Evolutionary conservation across 1,284 basidiomycete genomes (phyloP).

Genomic region (Peniophora sp.): DNA sequence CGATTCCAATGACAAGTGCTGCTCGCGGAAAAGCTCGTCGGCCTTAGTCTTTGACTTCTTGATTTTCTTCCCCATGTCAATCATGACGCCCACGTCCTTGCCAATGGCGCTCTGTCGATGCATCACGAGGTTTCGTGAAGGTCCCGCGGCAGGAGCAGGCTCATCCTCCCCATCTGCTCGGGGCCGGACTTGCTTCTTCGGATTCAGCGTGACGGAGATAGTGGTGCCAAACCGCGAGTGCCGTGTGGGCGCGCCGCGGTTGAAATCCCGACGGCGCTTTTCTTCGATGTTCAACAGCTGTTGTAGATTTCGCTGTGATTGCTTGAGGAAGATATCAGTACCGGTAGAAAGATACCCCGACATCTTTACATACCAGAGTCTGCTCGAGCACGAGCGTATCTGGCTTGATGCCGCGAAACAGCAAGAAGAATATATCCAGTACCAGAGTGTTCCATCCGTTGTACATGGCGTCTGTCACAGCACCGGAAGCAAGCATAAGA

Average conservation of each 20-base stretch:
- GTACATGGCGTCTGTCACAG: slow-evolving; percentile 63
- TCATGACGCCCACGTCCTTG: slow-evolving; percentile 63
- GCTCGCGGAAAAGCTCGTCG: slow-evolving; percentile 66
- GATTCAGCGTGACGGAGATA: slow-evolving; percentile 65
- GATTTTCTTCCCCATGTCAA: slow-evolving; percentile 72
- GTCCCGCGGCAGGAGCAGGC: slow-evolving; percentile 19
- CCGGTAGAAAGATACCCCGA: slow-evolving; percentile 2
- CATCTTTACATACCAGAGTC: slow-evolving; percentile 42
- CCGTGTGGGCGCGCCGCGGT: slow-evolving; percentile 64
- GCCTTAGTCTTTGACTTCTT: slow-evolving; percentile 56
- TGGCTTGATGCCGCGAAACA: slow-evolving; percentile 74
- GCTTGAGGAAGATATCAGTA: slow-evolving; percentile 27
- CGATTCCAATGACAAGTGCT: slow-evolving; percentile 69
- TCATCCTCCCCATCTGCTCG: slow-evolving; percentile 15
- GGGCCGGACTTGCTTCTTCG: slow-evolving; percentile 33
- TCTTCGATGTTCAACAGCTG: slow-evolving; percentile 70
- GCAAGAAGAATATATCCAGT: slow-evolving; percentile 84
- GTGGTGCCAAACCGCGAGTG: slow-evolving; percentile 95
- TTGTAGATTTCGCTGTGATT: slow-evolving; percentile 62
- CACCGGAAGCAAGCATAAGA: slow-evolving; percentile 75
- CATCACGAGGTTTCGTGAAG: slow-evolving; percentile 41
- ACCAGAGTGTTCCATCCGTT: slow-evolving; percentile 81
- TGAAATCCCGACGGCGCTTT: slow-evolving; percentile 45
- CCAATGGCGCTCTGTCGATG: slow-evolving; percentile 80
- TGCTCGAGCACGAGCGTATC: slow-evolving; percentile 58